Evolutionary conservation across 2,329 filamentous ascomycete genomes (phyloP).

Genomic region (Volutella citrinella): DNA sequence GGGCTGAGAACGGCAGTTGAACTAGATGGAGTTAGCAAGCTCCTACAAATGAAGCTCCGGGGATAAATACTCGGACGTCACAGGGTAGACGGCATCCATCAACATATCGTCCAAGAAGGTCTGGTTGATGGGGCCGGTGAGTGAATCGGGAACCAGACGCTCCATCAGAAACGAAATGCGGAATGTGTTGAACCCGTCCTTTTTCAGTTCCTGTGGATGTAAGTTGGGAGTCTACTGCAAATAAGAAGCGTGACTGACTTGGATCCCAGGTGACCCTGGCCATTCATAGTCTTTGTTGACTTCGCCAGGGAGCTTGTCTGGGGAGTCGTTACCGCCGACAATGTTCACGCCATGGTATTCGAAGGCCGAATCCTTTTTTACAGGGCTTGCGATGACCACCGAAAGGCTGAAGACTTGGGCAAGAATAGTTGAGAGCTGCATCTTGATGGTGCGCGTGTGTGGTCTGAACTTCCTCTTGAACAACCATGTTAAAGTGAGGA

Average conservation of each 20-base stretch:
- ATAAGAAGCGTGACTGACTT: constrained; percentile 22
- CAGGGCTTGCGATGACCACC: neutral
- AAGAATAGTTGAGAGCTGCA: neutral
- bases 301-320: constrained; percentile 51
- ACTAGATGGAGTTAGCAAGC: constrained; percentile 27
- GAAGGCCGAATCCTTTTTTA: constrained; percentile 11
- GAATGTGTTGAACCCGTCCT: constrained; percentile 56
- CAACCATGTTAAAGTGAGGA: no score
- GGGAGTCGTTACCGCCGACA: constrained; percentile 62
- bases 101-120: constrained; percentile 39
- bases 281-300: constrained; percentile 62
- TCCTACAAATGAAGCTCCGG: neutral
- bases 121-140: constrained; percentile 39
- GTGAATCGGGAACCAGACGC: constrained; percentile 42
- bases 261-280: constrained; percentile 49
- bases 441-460: no score
- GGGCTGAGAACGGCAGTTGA: constrained; percentile 55
- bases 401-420: neutral
- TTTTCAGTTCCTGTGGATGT: constrained; percentile 43
- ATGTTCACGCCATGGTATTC: constrained; percentile 34
- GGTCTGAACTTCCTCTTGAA: no score
- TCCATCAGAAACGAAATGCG: constrained; percentile 56
- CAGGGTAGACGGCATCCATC: constrained; percentile 30
- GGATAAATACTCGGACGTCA: constrained; percentile 19
- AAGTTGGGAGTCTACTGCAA: neutral